Base-by-base conservation (phyloP, 1,284 basidiomycete genomes). In the Fistulinella cinereoalba region DNA sequence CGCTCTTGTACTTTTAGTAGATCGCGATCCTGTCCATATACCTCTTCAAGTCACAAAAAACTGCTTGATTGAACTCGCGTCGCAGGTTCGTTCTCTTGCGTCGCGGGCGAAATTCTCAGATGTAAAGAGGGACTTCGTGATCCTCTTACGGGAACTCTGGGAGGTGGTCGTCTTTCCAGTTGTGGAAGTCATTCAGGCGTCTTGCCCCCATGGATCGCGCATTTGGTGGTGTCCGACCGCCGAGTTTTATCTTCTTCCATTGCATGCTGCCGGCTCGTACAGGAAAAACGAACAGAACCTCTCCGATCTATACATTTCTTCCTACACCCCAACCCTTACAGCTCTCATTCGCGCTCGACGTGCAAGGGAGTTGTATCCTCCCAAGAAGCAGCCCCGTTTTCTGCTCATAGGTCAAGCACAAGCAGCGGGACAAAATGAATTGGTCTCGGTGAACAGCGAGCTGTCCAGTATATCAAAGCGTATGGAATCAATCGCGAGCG, bases 301-400 rank as follows among this genome's bases (percentile, higher is more conserved):
- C 10, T 51, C 51, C 3, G 56, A 66, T 37, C 21, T 60, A 7
- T 66, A 56, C 36, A 44, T 68, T 6, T 65, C 61, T 1, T 71
- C 68, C 0, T 70, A 69, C 34, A 66, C 58, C 0, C 60, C 64
- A 5, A 63, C 60, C 3, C 47, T 71, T 6, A 46, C 53, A 1
- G 44, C 64, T 4, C 54, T 70, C 15, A 56, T 64, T 21, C 42
- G 39, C 13, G 51, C 60, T 13, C 34, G 49, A 15, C 38, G 51
- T 33, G 27, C 55, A 8, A 32, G 39, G 1, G 21, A 27, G 12
- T 6, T n/a, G n/a, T n/a, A 12, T 12, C 25, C 25, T 27, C 12
- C 12, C 25, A 27, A n/a, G n/a, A n/a, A n/a, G n/a, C n/a, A n/a
- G n/a, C n/a, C n/a, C n/a, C 46, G 1, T n/a, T 13, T 31, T 31